Base-by-base conservation (phyloP, 1,139 yeast species). In the Saccharomycopsis hybrid region DNA sequence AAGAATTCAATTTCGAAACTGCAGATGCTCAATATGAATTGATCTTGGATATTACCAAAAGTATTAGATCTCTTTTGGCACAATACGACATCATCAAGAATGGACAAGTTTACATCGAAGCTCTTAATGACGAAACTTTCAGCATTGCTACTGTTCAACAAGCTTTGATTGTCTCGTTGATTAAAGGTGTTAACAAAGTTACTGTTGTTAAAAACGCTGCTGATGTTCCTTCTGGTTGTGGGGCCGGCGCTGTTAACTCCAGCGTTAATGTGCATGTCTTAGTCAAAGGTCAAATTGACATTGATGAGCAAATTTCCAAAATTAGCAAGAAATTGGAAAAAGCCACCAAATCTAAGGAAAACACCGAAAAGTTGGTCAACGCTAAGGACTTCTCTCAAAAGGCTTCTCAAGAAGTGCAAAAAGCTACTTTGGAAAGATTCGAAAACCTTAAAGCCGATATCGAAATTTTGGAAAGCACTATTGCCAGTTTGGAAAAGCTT, bases 261-360 rank as follows among this genome's bases (percentile, higher is more conserved):
- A 84, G 79, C 48, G 82, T 88, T 63, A 84, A 83, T 55, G 97
- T 90, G 38, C 96, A 87, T 62, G 80, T 90, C 37, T 76, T 92
- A 65, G 97, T 92, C 54, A 88, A 88, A 75, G 97, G 97, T 51
- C 94, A 86, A 65, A 82, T 92, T 60, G 97, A 92, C 65, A 78
- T 90, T 60, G 97, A 89, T 60, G 83, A 85, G 48, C 97, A 92
- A 70, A 86, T 92, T 61, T 64, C 74, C 58, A 92, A 90, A 76
- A 95, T 90, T 44, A 67, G 74, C 61, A 81, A 80, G 76, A 89
- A 85, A 72, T 75, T 89, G 62, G 74, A 69, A 52, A 82, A 80
- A 67, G 71, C 76, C 41, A 65, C 67, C 56, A 74, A 72, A 59
- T 63, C 73, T 51, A 73, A 76, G 61, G 70, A 69, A 44, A 67